phyloP scores from a whole-genome alignment of 192 early-diverging fungal genomes.

The Coemansia sp. region DNA sequence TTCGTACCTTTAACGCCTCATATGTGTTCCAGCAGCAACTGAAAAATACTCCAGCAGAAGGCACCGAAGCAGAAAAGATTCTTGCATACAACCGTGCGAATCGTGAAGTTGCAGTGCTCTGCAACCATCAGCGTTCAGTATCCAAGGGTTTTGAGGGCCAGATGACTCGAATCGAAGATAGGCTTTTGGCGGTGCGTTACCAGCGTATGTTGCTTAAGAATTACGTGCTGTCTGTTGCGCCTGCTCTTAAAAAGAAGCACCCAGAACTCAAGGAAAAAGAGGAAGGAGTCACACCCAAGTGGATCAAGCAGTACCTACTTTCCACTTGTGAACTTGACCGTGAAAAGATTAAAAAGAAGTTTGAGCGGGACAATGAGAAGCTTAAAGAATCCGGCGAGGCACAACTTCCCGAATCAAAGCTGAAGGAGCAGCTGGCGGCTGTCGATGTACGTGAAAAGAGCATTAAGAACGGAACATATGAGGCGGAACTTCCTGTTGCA shows the following conservation, averaged over 20 bases:
- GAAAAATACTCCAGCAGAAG: slow-evolving; percentile 63
- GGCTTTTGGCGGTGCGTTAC: slow-evolving; percentile 85
- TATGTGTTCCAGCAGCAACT: slow-evolving; percentile 90
- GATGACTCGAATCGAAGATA: slow-evolving; percentile 81
- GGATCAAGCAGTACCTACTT: slow-evolving; percentile 66
- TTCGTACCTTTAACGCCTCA: slow-evolving; percentile 98
- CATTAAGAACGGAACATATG: slow-evolving; percentile 40
- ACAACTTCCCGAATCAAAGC: slow-evolving; percentile 51
- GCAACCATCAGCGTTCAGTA: slow-evolving; percentile 95
- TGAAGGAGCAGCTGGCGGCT: slow-evolving; percentile 50
- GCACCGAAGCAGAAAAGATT: slow-evolving; percentile 77
- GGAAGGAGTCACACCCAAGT: slow-evolving; percentile 73
- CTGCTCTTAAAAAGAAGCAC: slow-evolving; percentile 73
- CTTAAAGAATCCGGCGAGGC: slow-evolving; percentile 64
- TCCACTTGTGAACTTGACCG: slow-evolving; percentile 68
- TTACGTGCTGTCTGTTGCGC: slow-evolving; percentile 70
- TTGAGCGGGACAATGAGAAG: slow-evolving; percentile 85
- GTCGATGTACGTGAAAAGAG: slow-evolving; percentile 50
- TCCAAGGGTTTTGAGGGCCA: slow-evolving; percentile 73
- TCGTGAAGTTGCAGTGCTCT: slow-evolving; percentile 91
- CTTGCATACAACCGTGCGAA: slow-evolving; percentile 94
- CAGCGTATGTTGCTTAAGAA: slow-evolving; percentile 72
- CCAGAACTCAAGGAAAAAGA: slow-evolving; percentile 68
- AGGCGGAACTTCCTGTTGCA: slow-evolving; percentile 24
- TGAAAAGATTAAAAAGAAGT: slow-evolving; percentile 60